Base-by-base conservation (phyloP, 495 filamentous ascomycete genomes). In the Penicillium subrubescens region DNA sequence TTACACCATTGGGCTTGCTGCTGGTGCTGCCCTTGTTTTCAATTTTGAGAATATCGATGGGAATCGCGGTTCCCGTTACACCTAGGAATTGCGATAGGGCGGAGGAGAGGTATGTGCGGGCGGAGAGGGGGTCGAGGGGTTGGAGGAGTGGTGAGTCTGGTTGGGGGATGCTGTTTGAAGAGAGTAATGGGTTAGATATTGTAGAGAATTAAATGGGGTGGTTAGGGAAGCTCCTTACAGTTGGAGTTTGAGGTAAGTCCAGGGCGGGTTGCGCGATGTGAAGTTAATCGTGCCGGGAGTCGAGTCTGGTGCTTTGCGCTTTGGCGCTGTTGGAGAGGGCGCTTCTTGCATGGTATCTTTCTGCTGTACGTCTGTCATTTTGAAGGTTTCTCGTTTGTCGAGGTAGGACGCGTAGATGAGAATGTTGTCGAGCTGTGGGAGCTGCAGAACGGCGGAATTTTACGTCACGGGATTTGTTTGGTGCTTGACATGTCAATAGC, bases 61-160 rank as follows among this genome's bases (percentile, higher is more conserved):
- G 79, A 23, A 97, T 92, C 1, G 89, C 86, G 6, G 89, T 81
- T 35, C 94, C 94, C 2, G 86, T 86, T 34, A 90, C 69, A 10
- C 94, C 94, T 21, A 97, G 86, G 77, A 91, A 97, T 70, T 93
- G 90, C 10, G 83, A 84, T 1, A 97, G 79, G 0, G 93, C 90
- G 33, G 89, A 75, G 23, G 86, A 88, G 56, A 95, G 87, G 69
- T 92, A 87, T 1, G 89, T 84, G 41, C 88, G 89, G 35, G 87
- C 85, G 52, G 92, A 94, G 37, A 97, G 82, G 33, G 83, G 80
- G 77, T 97, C 94, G 37, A 94, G 77, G 37, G 83, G 73, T 17
- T 72, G 62, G 33, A 73, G 14, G 41, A 61, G 29, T 53, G 73
- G 27, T 54, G 60, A 64, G 59, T 64, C 67, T 31, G 71, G 77